Evolutionary conservation across 305 asterid genomes (phyloP), one percentile per base, ranked within the genome.

Genomic region (Solanum hybrid): DNA sequence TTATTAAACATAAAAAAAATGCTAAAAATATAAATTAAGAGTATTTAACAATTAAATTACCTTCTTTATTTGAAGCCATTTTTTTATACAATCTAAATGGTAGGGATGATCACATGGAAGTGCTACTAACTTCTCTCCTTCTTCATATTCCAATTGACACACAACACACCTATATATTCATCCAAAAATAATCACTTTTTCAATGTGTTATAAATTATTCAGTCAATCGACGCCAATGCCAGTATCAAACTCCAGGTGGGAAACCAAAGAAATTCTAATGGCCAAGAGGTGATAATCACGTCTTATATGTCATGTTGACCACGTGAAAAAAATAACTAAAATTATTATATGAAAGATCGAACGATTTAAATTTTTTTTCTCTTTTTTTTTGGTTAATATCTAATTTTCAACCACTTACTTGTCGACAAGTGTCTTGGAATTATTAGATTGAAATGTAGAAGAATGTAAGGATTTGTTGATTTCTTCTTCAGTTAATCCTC

Each of bases 1-100:
- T 0, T 85, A 85, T 35, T 29, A 15, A 75, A 26, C 6, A 40
- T 27, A 15, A 64, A 56, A 37, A 45, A 45, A 15, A 56, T 15
- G 9, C n/a, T 6, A 17, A 51, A 15, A 51, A 56, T 17, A 51
- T 56, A 17, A 56, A 56, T 56, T 51, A 56, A 2, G 81, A 27
- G 19, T 11, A 82, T 6, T 82, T 42, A 38, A 24, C 7, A 80
- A 12, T 19, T 60, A 60, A 60, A 27, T 27, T 89, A 94, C 96
- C 96, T 94, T 94, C 87, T 94, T 94, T 76, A 94, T 91, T 75
- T 91, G 95, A 60, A 94, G 94, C 96, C 96, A 94, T 73, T 90
- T 88, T 78, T 91, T 72, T 19, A 94, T 92, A 90, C 96, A 94
- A 45, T 94, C 93, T 42, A 77, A 85, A 75, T 94, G 96, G 90